Percentiles rank a stretch among this genome's conserved stretches.
Evolutionary conservation across 2,329 filamentous ascomycete species (phyloP).

Genomic region (Sporothrix brunneoviolacea): DNA sequence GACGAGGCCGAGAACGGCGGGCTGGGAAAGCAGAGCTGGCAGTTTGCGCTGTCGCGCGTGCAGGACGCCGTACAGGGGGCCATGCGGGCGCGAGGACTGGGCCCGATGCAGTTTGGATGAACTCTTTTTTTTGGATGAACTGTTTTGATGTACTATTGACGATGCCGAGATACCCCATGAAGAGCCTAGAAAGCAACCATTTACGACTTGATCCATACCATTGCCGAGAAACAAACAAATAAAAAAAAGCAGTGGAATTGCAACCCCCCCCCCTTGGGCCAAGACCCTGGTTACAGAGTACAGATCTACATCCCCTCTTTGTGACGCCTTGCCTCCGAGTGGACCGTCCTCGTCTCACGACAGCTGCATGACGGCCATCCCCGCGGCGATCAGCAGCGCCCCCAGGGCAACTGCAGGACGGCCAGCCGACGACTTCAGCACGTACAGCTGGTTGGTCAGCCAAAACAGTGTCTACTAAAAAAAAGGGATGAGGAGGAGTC

Average conservation of each 20-base stretch:
- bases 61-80: slow-evolving; percentile 49
- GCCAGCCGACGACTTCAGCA: slow-evolving; percentile 7
- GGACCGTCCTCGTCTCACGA: too few species aligned
- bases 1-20: background rate
- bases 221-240: too few species aligned
- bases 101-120: slow-evolving; percentile 42
- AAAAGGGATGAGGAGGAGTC: background rate
- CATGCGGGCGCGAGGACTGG: slow-evolving; percentile 50
- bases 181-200: too few species aligned
- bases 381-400: background rate
- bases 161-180: too few species aligned
- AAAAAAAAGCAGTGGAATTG: too few species aligned
- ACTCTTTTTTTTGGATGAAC: too few species aligned
- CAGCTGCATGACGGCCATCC: background rate
- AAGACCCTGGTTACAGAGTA: too few species aligned
- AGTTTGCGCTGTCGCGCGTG: slow-evolving; percentile 34
- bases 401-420: background rate
- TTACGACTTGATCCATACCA: too few species aligned
- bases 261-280: too few species aligned
- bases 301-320: too few species aligned
- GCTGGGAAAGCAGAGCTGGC: slow-evolving; percentile 37
- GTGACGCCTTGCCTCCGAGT: too few species aligned
- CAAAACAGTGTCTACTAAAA: background rate
- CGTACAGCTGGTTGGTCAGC: slow-evolving; percentile 16
- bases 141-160: too few species aligned